Base-by-base conservation (phyloP, 2,329 filamentous ascomycete species). In the Beauveria australis region DNA sequence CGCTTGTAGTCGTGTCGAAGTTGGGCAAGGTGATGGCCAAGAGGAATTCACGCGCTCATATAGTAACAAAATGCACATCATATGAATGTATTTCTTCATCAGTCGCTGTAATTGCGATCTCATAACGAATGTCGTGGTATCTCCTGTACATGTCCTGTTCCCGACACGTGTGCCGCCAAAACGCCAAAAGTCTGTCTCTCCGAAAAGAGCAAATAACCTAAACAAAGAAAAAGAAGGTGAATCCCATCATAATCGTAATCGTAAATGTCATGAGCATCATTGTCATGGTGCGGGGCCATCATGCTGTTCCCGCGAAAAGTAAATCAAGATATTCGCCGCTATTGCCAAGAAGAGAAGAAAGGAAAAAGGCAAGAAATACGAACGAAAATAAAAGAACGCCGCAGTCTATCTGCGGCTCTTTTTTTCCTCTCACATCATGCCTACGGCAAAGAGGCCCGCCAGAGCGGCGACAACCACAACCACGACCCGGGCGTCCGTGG, bases 371-470 rank as follows among this genome's bases (percentile, higher is more conserved):
- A 49, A 30, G 10, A 33, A 33, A 9, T 4, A 33, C 12, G 28
- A 28, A 28, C 1, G 26, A 28, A 33, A 33, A 33, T 3, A 33
- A 33, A 33, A 33, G 30, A 33, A 33, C 30, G 10, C 10, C 24
- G 5, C 30, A 33, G 30, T 33, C 30, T 33, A 33, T 33, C 30
- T 10, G 30, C 30, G 30, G 10, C 10, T 12, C 10, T 33, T 16
- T 16, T 37, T 16, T 65, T 5, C 4, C 24, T 24, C 24, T 24
- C 61, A 70, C 53, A 69, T 61, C 63, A 71, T 47, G 44, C 59
- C 70, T 63, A 65, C 51, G 33, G 62, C 67, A 62, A 70, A 67
- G 19, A 69, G 59, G 10, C 61, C 66, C 2, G 68, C 67, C 30
- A 68, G n/a, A 19, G 64, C 65, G 9, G 19, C 65, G 40, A 67